These are phyloP conservation scores for Misopates orontium DNA, from an alignment of 257 asterid genomes.

Conservation along the genomic window DNA sequence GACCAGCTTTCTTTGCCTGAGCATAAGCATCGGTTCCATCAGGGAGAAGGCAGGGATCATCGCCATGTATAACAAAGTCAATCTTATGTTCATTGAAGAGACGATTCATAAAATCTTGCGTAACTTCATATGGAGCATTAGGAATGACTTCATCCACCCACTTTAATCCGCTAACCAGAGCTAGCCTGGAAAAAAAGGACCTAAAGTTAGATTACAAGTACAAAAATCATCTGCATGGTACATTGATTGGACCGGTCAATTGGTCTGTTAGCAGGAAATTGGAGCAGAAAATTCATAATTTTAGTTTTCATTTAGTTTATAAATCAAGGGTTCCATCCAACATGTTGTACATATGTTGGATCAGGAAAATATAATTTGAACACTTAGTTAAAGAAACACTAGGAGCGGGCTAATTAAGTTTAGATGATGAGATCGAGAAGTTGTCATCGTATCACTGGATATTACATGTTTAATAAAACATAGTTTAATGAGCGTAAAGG, in stretches of 20 bases:
- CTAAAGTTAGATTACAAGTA: conserved; percentile 32
- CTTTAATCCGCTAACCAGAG: conserved; percentile 90
- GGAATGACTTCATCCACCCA: conserved; percentile 99
- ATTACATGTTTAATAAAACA: too few relatives aligned
- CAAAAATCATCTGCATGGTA: conserved; percentile 17
- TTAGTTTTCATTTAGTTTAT: too few relatives aligned
- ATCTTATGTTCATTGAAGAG: conserved; percentile 84
- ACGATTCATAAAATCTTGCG: conserved; percentile 81
- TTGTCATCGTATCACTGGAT: too few relatives aligned
- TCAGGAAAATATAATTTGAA: too few relatives aligned
- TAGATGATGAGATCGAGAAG: too few relatives aligned
- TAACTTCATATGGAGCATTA: conserved; percentile 84
- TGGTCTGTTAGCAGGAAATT: too few relatives aligned
- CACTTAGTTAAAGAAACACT: too few relatives aligned
- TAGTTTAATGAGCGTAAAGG: too few relatives aligned
- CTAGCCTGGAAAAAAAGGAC: conserved; percentile 58
- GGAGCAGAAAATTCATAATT: too few relatives aligned
- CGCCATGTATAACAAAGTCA: conserved; percentile 92
- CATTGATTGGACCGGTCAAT: conserved; percentile 13
- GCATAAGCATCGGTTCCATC: conserved; percentile 98
- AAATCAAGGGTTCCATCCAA: too few relatives aligned
- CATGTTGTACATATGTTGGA: too few relatives aligned
- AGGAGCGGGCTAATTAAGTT: too few relatives aligned
- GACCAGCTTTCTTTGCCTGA: conserved; percentile 87
- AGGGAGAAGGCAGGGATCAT: conserved; percentile 95